These are phyloP conservation scores for Carpinus viminea DNA, from an alignment of 306 rosid genomes.

Conservation along the genomic window DNA sequence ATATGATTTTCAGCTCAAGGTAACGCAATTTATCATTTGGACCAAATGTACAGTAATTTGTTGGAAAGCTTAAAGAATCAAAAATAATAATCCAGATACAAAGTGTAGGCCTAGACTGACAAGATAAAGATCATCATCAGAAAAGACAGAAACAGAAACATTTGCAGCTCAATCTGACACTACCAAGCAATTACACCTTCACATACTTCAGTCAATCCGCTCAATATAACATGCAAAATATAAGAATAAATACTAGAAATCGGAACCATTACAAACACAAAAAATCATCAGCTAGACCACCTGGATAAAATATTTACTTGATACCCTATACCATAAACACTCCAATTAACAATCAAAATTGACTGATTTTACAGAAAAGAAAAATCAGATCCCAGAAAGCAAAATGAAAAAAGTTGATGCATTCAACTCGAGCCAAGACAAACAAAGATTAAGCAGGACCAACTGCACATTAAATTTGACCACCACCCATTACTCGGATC, in stretches of 20 bases:
- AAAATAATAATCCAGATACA: too few species aligned
- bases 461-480: background rate
- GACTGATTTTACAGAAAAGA: background rate
- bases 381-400: background rate
- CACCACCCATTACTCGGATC: conserved; percentile 22
- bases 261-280: background rate
- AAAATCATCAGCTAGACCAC: background rate
- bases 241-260: background rate
- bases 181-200: conserved; percentile 15
- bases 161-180: conserved; percentile 17
- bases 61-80: too few species aligned
- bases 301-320: background rate
- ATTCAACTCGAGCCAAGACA: conserved; percentile 14
- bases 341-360: background rate
- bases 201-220: conserved; percentile 6
- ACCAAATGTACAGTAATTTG: too few species aligned
- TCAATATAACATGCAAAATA: background rate
- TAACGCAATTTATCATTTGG: too few species aligned
- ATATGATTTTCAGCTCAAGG: too few species aligned
- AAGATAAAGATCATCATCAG: too few species aligned
- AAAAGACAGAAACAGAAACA: too few species aligned
- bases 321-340: background rate
- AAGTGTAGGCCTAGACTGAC: too few species aligned
- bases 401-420: background rate
- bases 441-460: background rate